These are phyloP conservation scores for Globisporangium megalacanthum DNA, from an alignment of 352 stramenopile genomes.

Conservation along the genomic window DNA sequence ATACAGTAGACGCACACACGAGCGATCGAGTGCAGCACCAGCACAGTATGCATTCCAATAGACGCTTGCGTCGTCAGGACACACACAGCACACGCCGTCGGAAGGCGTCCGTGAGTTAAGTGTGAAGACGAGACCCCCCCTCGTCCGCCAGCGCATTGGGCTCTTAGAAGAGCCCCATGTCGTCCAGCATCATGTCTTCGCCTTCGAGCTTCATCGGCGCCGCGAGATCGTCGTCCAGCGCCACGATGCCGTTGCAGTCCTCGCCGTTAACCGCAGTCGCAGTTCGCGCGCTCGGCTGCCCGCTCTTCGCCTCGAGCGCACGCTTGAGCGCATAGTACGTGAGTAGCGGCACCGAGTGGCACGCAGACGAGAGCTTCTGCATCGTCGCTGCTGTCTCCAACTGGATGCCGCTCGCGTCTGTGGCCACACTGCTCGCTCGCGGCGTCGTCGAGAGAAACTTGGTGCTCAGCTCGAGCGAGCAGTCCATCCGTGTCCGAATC, in stretches of 20 bases:
- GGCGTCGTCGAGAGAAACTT: conserved; percentile 46
- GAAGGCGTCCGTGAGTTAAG: not conserved
- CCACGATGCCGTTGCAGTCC: conserved; percentile 72
- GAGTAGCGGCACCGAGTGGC: conserved; percentile 75
- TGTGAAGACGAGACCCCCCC: too few relatives aligned
- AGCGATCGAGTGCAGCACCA: not conserved
- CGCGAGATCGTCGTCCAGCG: conserved; percentile 64
- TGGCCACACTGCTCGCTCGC: conserved; percentile 13
- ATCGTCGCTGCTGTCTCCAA: conserved; percentile 38
- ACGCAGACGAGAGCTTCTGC: conserved; percentile 41
- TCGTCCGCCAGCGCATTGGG: too few relatives aligned
- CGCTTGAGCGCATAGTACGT: conserved; percentile 75
- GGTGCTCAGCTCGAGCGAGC: conserved; percentile 51
- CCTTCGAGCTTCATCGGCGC: conserved; percentile 81
- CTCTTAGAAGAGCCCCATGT: conserved; percentile 80
- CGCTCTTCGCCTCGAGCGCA: conserved; percentile 37
- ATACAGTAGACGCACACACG: not conserved
- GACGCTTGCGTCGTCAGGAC: not conserved
- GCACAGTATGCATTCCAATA: not conserved
- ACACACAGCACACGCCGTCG: too few relatives aligned
- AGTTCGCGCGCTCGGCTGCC: conserved; percentile 16
- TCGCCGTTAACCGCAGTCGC: conserved; percentile 24
- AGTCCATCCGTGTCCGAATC: conserved; percentile 56
- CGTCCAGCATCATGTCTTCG: conserved; percentile 78
- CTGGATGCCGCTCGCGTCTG: conserved; percentile 3